Conservation (phyloP, 805 yeast genomes). For the Candida mattraensis region DNA sequence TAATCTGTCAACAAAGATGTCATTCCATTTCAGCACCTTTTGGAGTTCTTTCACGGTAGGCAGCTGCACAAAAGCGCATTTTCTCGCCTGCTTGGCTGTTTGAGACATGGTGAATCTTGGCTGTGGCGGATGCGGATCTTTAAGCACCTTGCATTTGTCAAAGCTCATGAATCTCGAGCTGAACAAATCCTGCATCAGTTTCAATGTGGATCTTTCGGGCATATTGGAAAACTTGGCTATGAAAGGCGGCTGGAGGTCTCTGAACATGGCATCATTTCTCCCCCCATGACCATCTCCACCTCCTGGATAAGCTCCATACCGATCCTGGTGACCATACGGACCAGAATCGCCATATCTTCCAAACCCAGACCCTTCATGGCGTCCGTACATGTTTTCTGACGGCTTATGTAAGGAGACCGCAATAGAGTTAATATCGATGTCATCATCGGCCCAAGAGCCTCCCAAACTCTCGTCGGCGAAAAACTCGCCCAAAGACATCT, state of each 20-base stretch:
- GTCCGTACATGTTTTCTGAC: conserved; percentile 7
- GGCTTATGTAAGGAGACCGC: conserved; percentile 40
- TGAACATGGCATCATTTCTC: conserved; percentile 8
- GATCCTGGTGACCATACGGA: conserved; percentile 4
- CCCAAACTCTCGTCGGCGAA: conserved; percentile 45
- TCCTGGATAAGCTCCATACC: conserved; percentile 7
- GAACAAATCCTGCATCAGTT: conserved; percentile 58
- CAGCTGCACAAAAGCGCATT: conserved; percentile 65
- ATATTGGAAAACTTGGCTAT: conserved; percentile 62
- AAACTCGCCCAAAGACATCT: conserved; percentile 48
- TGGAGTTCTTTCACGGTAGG: conserved; percentile 49
- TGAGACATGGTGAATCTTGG: conserved; percentile 45
- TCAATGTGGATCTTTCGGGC: conserved; percentile 53
- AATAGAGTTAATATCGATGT: conserved; percentile 61
- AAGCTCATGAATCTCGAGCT: conserved; percentile 59
- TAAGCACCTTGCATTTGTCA: conserved; percentile 57
- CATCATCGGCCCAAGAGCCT: conserved; percentile 71
- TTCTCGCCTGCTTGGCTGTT: conserved; percentile 38
- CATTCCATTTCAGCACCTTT: conserved; percentile 64
- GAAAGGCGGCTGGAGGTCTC: conserved; percentile 51
- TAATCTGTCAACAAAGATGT: conserved; percentile 42
- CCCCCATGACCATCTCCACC: conserved; percentile 15
- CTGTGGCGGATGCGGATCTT: conserved; percentile 32
- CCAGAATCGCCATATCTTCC: conserved; percentile 12
- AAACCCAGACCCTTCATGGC: conserved; percentile 5